phyloP scores from a whole-genome alignment of 106 monocot genomes.

The Triglochin maritima region DNA sequence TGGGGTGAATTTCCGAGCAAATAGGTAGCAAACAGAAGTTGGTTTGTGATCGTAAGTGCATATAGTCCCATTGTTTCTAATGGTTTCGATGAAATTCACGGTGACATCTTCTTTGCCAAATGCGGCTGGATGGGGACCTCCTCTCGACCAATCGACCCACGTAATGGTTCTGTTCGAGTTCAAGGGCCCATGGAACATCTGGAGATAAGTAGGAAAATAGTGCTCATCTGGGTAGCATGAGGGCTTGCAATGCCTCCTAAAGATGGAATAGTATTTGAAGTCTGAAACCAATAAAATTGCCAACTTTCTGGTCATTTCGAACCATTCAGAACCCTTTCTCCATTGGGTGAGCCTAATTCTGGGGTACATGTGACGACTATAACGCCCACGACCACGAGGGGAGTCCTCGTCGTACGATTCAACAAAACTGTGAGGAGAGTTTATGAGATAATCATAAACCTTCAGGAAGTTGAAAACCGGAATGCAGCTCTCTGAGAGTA shows the following conservation, averaged over 20 bases:
- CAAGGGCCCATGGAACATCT: conserved; percentile 15
- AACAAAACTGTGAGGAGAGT: conserved; percentile 14
- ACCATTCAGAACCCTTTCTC: conserved; percentile 29
- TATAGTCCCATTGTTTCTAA: conserved; percentile 19
- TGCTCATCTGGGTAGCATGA: conserved; percentile 24
- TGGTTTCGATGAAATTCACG: conserved; percentile 6
- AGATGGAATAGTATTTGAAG: conserved; percentile 12
- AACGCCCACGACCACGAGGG: conserved; percentile 15
- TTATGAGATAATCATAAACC: conserved; percentile 15
- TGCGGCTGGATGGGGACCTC: conserved; percentile 8
- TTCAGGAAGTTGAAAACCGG: conserved; percentile 22
- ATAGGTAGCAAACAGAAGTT: conserved; percentile 16
- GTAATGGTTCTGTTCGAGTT: conserved; percentile 14
- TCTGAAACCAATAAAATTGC: conserved; percentile 18
- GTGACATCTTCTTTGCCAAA: conserved; percentile 8
- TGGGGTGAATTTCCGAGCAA: conserved; percentile 21
- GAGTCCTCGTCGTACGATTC: conserved; percentile 15
- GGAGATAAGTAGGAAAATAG: conserved; percentile 14
- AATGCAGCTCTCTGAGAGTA: conserved; percentile 25
- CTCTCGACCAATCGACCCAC: conserved; percentile 14
- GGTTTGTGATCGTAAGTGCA: conserved; percentile 13
- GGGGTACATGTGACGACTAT: conserved; percentile 14
- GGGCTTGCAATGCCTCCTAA: conserved; percentile 17
- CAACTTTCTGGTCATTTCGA: conserved; percentile 15
- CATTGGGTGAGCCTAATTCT: conserved; percentile 10